Evolutionary conservation across 192 early-diverging fungal genomes (phyloP).

Genomic region (Coemansia sp.): DNA sequence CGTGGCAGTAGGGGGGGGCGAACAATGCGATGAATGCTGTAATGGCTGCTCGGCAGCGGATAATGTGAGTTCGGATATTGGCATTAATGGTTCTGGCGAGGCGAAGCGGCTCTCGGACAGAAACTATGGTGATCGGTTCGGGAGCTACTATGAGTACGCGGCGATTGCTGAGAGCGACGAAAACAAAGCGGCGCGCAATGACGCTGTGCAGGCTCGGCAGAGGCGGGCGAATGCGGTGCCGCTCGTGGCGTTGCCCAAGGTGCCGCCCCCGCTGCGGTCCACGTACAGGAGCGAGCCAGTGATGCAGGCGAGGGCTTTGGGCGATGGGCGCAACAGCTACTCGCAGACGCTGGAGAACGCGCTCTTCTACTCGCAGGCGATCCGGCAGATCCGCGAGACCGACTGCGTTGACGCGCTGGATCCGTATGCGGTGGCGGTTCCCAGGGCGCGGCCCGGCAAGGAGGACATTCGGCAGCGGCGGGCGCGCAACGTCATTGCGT

Average conservation of each 20-base stretch:
- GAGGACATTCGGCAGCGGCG: conserved; percentile 46
- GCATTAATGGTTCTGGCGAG: not conserved
- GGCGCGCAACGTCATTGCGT: conserved; percentile 44
- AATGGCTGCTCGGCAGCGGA: not conserved
- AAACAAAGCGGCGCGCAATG: not conserved
- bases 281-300: conserved; percentile 45
- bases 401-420: conserved; percentile 22
- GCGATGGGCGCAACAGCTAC: conserved; percentile 23
- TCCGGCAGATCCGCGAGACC: conserved; percentile 36
- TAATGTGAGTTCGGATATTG: not conserved
- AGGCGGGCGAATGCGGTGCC: not conserved
- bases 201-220: not conserved
- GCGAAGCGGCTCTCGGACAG: not conserved
- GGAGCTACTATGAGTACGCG: conserved; percentile 30
- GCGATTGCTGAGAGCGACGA: conserved; percentile 3
- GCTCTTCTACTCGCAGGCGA: conserved; percentile 48
- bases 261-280: conserved; percentile 24
- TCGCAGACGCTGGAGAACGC: conserved; percentile 52
- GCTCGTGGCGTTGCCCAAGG: not conserved
- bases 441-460: conserved; percentile 39
- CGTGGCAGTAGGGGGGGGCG: not conserved
- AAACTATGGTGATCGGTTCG: conserved; percentile 33
- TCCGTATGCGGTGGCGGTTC: conserved; percentile 22
- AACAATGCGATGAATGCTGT: not conserved
- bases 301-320: conserved; percentile 8